Evolutionary conservation across 2,329 filamentous ascomycete genomes (phyloP).

Genomic region (Pestalotiopsis sp.): DNA sequence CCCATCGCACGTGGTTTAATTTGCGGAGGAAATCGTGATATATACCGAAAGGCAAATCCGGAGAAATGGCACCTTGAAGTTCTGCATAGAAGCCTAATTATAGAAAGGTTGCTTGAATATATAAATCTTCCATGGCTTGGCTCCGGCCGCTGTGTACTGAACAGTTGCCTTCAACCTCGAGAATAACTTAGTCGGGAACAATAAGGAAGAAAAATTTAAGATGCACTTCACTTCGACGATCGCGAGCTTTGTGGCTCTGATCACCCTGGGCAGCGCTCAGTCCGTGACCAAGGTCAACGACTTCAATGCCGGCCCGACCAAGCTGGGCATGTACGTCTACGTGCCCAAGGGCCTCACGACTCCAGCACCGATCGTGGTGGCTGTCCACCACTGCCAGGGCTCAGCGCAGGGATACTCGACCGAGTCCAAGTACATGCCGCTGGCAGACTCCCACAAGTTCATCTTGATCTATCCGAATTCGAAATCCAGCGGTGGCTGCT

Average conservation of each 20-base stretch:
- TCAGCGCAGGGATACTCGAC: slow-evolving; percentile 54
- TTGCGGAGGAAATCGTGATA: neutral
- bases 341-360: slow-evolving; percentile 34
- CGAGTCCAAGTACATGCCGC: slow-evolving; percentile 52
- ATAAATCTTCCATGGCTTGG: neutral
- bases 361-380: slow-evolving; percentile 50
- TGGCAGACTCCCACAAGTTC: slow-evolving; percentile 58
- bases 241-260: slow-evolving; percentile 27
- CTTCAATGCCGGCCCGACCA: slow-evolving; percentile 35
- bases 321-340: slow-evolving; percentile 36
- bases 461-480: slow-evolving; percentile 54
- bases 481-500: slow-evolving; percentile 49
- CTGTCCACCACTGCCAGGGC: slow-evolving; percentile 59
- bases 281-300: slow-evolving; percentile 31
- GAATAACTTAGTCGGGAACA: neutral
- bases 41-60: neutral
- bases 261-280: slow-evolving; percentile 29
- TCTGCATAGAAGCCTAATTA: neutral
- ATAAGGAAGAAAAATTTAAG: neutral
- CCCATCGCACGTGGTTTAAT: neutral
- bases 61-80: neutral
- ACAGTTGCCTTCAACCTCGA: neutral
- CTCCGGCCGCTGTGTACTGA: neutral
- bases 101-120: neutral
- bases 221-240: slow-evolving; percentile 17